A percentile compares a stretch with the other conserved stretches of the same genome.
phyloP scores from a whole-genome alignment of 164 flowering plant species.

The Aristolochia fimbriata region DNA sequence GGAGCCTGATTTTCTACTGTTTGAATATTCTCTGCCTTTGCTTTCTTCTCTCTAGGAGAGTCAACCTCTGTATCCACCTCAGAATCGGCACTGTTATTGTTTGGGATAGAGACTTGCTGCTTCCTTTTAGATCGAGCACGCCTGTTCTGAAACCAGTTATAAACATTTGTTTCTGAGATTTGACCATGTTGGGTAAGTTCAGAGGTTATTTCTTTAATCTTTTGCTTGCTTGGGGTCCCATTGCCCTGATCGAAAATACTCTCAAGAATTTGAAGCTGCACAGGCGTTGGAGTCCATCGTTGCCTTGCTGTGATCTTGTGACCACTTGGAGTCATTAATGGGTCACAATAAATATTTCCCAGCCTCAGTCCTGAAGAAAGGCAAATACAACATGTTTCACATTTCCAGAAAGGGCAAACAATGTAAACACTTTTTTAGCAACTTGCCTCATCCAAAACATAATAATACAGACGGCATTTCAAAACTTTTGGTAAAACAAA shows the following conservation, averaged over 20 bases:
- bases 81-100: conserved; percentile 34
- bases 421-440: no score
- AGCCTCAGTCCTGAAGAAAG: conserved; percentile 58
- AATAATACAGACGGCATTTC: no score
- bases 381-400: no score
- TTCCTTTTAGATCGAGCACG: conserved; percentile 85
- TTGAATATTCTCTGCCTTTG: conserved; percentile 37
- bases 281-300: conserved; percentile 93
- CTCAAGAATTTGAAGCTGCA: conserved; percentile 93
- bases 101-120: conserved; percentile 25
- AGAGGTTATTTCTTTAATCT: conserved; percentile 56
- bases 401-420: no score
- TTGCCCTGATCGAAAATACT: conserved; percentile 80
- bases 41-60: conserved; percentile 52
- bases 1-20: conserved; percentile 23
- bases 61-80: conserved; percentile 75
- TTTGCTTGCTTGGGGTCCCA: conserved; percentile 93
- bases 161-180: conserved; percentile 85
- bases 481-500: no score
- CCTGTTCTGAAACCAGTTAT: conserved; percentile 93
- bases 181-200: conserved; percentile 81
- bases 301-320: conserved; percentile 89
- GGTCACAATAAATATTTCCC: conserved; percentile 77
- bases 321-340: conserved; percentile 55
- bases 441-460: no score